A percentile compares a stretch with the other conserved stretches of the same genome.
phyloP scores from a whole-genome alignment of 371 early-diverging fungal species.

The Dichotomocladium elegans region DNA sequence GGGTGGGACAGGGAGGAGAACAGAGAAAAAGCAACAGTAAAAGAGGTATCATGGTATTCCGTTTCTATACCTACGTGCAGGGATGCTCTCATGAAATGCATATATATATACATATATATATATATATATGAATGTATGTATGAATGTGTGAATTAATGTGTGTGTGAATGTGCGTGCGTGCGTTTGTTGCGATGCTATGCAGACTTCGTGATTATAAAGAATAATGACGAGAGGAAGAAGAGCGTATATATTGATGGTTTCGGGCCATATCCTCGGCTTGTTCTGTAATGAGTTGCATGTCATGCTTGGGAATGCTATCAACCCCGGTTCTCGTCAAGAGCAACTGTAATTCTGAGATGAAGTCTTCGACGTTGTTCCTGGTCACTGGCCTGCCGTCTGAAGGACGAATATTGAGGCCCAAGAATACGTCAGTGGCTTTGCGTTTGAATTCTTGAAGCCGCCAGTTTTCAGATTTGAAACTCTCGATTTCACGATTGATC shows the following conservation, averaged over 20 bases:
- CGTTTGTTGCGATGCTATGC: too few species aligned
- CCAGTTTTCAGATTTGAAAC: conserved; percentile 8
- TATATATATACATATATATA: neutral
- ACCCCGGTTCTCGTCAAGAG: conserved; percentile 7
- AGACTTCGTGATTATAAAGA: too few species aligned
- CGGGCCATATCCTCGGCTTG: conserved; percentile 1
- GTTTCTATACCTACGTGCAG: too few species aligned
- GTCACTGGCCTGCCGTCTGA: neutral
- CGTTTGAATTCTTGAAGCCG: conserved; percentile 13
- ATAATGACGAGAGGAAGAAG: too few species aligned
- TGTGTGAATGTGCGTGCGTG: too few species aligned
- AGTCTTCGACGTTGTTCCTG: conserved; percentile 4
- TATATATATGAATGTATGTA: too few species aligned
- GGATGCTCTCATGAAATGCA: too few species aligned
- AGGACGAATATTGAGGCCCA: conserved; percentile 11
- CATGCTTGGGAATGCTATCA: neutral
- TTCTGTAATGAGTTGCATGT: neutral
- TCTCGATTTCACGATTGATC: conserved; percentile 4
- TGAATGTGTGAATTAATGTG: too few species aligned
- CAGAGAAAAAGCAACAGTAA: too few species aligned
- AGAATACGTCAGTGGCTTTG: conserved; percentile 13
- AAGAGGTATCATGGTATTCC: too few species aligned
- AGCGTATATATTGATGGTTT: too few species aligned
- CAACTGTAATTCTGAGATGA: conserved; percentile 5
- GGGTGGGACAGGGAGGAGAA: too few species aligned